Evolutionary conservation across 441 rosid genomes (phyloP).

Genomic region (Populus hybrid): DNA sequence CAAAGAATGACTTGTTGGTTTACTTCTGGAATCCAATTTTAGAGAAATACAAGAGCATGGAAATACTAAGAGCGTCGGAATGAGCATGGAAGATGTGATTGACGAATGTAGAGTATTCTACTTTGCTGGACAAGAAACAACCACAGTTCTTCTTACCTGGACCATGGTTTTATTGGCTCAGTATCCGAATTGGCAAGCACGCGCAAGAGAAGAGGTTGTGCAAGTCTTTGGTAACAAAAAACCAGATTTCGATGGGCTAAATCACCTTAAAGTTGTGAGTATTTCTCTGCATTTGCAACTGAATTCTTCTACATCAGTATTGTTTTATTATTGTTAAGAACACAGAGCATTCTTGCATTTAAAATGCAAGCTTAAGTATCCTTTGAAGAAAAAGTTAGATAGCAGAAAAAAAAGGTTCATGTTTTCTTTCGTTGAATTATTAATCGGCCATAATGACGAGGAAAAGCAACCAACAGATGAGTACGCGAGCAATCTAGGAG

Average conservation of each 20-base stretch:
- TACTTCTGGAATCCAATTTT: background rate
- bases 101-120: conserved; percentile 24
- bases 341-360: too few relatives aligned
- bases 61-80: background rate
- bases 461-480: too few relatives aligned
- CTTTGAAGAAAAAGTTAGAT: too few relatives aligned
- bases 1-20: background rate
- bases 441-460: too few relatives aligned
- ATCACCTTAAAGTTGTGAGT: conserved; percentile 29
- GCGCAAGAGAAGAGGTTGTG: conserved; percentile 26
- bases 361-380: too few relatives aligned
- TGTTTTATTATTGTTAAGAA: too few relatives aligned
- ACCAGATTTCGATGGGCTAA: conserved; percentile 25
- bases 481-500: too few relatives aligned
- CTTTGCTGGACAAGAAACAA: conserved; percentile 34
- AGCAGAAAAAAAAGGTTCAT: too few relatives aligned
- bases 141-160: conserved; percentile 29
- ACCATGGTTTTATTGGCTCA: conserved; percentile 18
- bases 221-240: conserved; percentile 10
- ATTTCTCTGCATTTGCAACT: too few relatives aligned
- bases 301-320: too few relatives aligned
- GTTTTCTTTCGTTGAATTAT: too few relatives aligned
- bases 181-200: conserved; percentile 21
- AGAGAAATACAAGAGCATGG: background rate
- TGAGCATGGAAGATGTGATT: background rate